A percentile compares a stretch with the other conserved stretches of the same genome.
These are phyloP conservation scores for Psidium guajava DNA, from an alignment of 345 rosid genomes.

Conservation along the genomic window DNA sequence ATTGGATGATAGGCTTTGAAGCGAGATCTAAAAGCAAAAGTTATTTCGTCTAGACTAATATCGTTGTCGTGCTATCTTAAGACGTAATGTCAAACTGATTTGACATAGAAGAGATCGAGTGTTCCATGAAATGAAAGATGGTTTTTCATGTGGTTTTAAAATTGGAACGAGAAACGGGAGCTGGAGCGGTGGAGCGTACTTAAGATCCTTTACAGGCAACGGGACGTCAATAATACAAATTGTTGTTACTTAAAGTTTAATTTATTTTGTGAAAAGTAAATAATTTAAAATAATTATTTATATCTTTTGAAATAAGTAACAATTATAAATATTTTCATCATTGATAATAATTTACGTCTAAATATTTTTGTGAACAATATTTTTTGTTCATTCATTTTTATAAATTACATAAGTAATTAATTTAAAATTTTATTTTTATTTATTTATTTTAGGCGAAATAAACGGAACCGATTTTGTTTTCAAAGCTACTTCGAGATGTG, in stretches of 20 bases:
- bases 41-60: neutral
- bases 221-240: neutral
- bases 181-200: neutral
- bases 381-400: neutral
- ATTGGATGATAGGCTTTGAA: rapidly evolving
- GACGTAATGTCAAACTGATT: neutral
- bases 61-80: rapidly evolving
- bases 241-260: neutral
- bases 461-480: neutral
- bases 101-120: neutral
- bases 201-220: neutral
- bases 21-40: neutral
- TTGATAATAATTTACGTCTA: neutral
- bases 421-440: rapidly evolving
- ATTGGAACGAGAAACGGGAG: neutral
- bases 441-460: neutral
- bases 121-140: neutral
- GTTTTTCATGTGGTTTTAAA: neutral
- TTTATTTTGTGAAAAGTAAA: rapidly evolving
- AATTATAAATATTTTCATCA: neutral
- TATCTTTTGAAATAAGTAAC: neutral
- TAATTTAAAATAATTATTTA: neutral
- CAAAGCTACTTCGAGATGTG: neutral
- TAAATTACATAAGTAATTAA: rapidly evolving
- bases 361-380: neutral